Evolutionary conservation across 805 yeast genomes (phyloP), one percentile per base, ranked within the genome.

Genomic region (Metschnikowia hibisci): DNA sequence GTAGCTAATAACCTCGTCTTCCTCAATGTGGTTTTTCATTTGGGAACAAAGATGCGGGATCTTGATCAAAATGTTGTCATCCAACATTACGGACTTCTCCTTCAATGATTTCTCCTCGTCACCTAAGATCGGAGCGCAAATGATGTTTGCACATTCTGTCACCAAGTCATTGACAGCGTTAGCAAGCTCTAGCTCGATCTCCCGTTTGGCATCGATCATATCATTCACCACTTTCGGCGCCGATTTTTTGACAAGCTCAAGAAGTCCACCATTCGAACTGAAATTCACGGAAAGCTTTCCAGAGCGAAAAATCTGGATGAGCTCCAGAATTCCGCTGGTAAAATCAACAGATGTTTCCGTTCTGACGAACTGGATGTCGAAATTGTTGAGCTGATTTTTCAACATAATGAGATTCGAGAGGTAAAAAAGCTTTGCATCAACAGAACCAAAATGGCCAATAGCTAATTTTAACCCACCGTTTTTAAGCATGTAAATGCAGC

Each of bases 201-300:
- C 97, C 34, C 63, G 62, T 44, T 72, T 70, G 42, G 81, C 93
- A 63, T 90, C 96, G 35, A 82, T 77, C 85, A 84, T 84, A 58
- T 87, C 83, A 53, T 80, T 82, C 11, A 86, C 84, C 11, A 88
- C 87, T 49, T 77, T 81, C 0, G 96, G 96, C 2, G 84, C 85
- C 0, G 87, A 73, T 20, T 81, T 87, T 49, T 77, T 70, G 2
- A 83, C 85, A 28, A 82, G 56, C 37, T 72, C 72, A 41, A 77
- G 55, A 22, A 80, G 56, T 0, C 70, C 68, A 2, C 66, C 64
- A 32, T 57, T 57, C 15, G 53, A 44, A 44, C 55, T 54, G 26
- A 56, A 60, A 27, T 67, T 67, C 14, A 66, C 60, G 39, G 80
- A 65, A n/a, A 82, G 67, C 23, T 76, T 73, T 6, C 73, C 71